Evolutionary conservation across 1,139 yeast genomes (phyloP).

Genomic region (Pichia sp.): DNA sequence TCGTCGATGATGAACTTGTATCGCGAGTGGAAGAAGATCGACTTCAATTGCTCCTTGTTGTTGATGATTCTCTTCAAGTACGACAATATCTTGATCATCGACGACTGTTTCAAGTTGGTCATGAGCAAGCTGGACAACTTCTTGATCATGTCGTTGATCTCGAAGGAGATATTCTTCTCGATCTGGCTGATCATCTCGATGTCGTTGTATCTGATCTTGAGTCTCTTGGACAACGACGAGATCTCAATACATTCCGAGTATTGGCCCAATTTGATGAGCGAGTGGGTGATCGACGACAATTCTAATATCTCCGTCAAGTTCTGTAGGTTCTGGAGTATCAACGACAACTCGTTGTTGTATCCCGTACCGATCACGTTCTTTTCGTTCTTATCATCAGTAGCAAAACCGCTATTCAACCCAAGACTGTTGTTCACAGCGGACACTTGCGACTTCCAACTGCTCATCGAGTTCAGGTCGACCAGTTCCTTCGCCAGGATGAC

Average conservation of each 20-base stretch:
- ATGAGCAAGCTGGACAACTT: conserved; percentile 68
- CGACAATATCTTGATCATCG: conserved; percentile 74
- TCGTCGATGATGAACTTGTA: conserved; percentile 61
- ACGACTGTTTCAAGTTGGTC: conserved; percentile 75
- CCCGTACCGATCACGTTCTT: background rate
- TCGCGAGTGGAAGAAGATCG: conserved; percentile 54
- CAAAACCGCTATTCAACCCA: background rate
- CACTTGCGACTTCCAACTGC: conserved; percentile 8
- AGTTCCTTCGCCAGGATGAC: background rate
- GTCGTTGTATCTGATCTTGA: conserved; percentile 67
- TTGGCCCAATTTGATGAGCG: conserved; percentile 85
- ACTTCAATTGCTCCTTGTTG: conserved; percentile 36
- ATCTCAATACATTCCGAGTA: conserved; percentile 88
- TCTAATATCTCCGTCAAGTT: conserved; percentile 76
- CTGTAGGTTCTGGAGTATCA: conserved; percentile 62
- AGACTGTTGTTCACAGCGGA: conserved; percentile 2
- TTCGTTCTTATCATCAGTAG: background rate
- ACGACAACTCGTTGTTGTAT: conserved; percentile 4
- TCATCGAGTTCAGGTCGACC: background rate
- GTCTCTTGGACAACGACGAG: conserved; percentile 65
- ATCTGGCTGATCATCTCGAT: conserved; percentile 55
- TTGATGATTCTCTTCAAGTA: conserved; percentile 58
- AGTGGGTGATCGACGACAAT: conserved; percentile 74
- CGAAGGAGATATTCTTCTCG: conserved; percentile 52
- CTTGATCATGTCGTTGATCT: conserved; percentile 61